Evolutionary conservation across 2,329 filamentous ascomycete species (phyloP), one percentile per base, ranked within the genome.

Genomic region (Fusarium brevicatenulatum): DNA sequence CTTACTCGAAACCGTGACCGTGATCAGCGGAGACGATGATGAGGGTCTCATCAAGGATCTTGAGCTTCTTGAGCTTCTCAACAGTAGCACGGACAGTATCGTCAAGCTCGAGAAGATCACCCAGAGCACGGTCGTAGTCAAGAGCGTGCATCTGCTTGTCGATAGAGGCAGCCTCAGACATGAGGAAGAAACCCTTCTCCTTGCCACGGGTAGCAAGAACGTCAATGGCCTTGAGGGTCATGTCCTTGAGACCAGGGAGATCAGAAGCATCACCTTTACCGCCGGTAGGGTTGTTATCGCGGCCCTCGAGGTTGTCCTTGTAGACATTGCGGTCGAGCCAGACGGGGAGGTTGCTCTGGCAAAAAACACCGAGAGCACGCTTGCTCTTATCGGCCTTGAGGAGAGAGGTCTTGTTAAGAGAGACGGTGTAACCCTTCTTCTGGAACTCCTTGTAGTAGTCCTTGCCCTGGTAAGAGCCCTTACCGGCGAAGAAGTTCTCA

Each of bases 81-180:
- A 95, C 86, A 7, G 93, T 94, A 23, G 92, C 92, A 58, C 90
- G 90, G 75, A 97, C 85, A 9, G 94, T 95, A 82, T 97, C 93
- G 78, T 97, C 93, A 39, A 97, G 88, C 83, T 97, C 94, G 44
- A 97, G 89, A 2, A 97, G 89, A 76, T 97, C 94, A 61, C 92
- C 94, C 0, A 97, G 90, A 2, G 94, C 92, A 60, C 94, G 92
- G 83, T 96, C 93, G 80, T 96, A 96, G 84, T 96, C 94, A 25
- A 96, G 88, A 5, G 85, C 81, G 83, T 97, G 94, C 93, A 97
- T 96, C 87, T 94, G 92, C 87, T 97, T 97, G 84, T 96, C 94
- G 75, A 97, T 93, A 4, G 91, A 93, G 21, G 94, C 94, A 32
- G 92, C 94, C 82, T 97, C 94, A 18, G 91, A 91, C 93, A 97